These are phyloP conservation scores for Hibiscus mutabilis DNA, from an alignment of 345 rosid species.

Conservation along the genomic window DNA sequence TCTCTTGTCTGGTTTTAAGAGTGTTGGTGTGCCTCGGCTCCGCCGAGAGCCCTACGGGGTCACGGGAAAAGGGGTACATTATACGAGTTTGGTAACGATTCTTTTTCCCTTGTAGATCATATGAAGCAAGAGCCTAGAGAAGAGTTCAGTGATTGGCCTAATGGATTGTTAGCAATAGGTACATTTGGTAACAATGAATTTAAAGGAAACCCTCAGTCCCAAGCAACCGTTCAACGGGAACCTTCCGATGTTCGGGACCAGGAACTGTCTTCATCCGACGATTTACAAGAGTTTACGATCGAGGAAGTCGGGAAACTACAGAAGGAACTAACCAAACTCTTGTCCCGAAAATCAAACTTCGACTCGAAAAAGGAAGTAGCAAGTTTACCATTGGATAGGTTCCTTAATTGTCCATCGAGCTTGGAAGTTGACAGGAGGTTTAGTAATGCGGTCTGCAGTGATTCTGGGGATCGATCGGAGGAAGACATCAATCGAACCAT, in stretches of 20 bases:
- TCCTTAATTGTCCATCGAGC: conserved; percentile 94
- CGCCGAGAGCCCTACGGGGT: not conserved
- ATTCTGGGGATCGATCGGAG: conserved; percentile 39
- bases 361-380: conserved; percentile 46
- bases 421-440: conserved; percentile 81
- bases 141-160: conserved; percentile 95
- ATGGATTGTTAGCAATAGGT: conserved; percentile 77
- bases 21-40: not conserved
- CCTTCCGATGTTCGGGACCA: conserved; percentile 13
- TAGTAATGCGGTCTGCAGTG: conserved; percentile 39
- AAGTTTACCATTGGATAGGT: conserved; percentile 84
- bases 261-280: conserved; percentile 40
- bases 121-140: conserved; percentile 63
- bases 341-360: conserved; percentile 43
- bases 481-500: conserved; percentile 85
- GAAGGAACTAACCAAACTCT: conserved; percentile 70
- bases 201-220: conserved; percentile 25
- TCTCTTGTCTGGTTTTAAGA: not conserved
- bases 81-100: too few species aligned
- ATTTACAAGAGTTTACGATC: conserved; percentile 58
- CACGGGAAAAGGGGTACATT: too few species aligned
- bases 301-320: conserved; percentile 85
- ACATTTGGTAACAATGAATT: conserved; percentile 62
- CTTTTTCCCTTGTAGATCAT: conserved; percentile 21
- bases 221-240: conserved; percentile 22